A percentile compares a stretch with the other conserved stretches of the same genome.
These are phyloP conservation scores for Blastocystis sp. DNA, from an alignment of 352 stramenopile genomes.

Conservation along the genomic window DNA sequence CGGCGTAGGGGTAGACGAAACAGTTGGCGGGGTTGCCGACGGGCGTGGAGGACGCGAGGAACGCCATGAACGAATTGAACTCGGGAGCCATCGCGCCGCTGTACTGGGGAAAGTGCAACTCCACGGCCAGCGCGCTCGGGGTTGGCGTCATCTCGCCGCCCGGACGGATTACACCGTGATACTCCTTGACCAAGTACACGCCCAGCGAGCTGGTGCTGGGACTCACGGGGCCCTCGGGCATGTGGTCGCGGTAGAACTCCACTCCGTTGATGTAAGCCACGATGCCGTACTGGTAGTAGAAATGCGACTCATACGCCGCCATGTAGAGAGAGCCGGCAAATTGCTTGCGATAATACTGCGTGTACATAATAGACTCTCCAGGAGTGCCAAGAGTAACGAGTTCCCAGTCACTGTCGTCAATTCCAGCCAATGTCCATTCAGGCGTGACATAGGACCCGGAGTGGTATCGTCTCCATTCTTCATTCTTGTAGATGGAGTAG, in stretches of 20 bases:
- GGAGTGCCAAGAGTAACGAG: too few species aligned
- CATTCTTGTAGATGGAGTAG: too few species aligned
- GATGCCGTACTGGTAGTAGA: constrained; percentile 34
- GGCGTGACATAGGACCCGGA: too few species aligned
- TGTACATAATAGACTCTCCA: neutral
- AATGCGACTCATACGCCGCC: constrained; percentile 15
- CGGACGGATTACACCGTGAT: constrained; percentile 4
- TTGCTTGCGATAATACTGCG: neutral
- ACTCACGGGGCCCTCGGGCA: constrained; percentile 14
- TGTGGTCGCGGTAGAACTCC: constrained; percentile 47
- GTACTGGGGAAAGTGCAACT: neutral
- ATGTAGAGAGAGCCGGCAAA: neutral
- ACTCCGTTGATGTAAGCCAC: constrained; percentile 52
- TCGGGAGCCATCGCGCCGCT: neutral
- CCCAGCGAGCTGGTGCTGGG: neutral
- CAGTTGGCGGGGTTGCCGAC: neutral
- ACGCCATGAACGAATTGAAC: neutral
- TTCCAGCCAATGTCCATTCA: too few species aligned
- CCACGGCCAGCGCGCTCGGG: constrained; percentile 1
- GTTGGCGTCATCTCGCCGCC: neutral
- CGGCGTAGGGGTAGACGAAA: neutral
- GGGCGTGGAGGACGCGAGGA: neutral
- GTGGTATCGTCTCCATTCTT: too few species aligned
- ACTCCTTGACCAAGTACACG: neutral
- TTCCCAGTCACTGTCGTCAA: too few species aligned